Evolutionary conservation across 805 yeast genomes (phyloP), one percentile per base, ranked within the genome.

Genomic region (Millerago galiae): DNA sequence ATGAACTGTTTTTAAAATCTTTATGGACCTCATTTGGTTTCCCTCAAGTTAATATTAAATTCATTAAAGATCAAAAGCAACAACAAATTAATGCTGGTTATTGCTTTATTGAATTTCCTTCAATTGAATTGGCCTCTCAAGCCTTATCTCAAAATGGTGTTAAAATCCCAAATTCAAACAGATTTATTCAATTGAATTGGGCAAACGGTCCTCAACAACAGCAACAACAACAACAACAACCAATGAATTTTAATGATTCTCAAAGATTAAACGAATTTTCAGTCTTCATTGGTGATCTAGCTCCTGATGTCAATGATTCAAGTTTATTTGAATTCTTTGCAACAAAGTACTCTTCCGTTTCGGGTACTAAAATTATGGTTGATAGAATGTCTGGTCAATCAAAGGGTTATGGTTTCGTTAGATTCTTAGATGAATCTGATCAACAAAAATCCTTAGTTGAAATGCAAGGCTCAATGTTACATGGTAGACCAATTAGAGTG

Each of bases 391-490:
- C 95, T 1, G 81, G 82, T 26, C 71, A 71, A 38, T 76, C 91
- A 7, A 80, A 85, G 56, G 95, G 96, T 11, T 89, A 83, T 61
- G 97, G 96, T 2, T 90, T 90, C 66, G 86, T 88, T n/a, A 77
- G 86, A 47, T 88, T 89, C 58, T 55, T 70, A 29, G 72, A 72
- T 44, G 80, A 75, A 46, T 70, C 71, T 10, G 88, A 83, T 32
- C 88, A 83, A 61, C 81, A 79, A 51, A 72, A 79, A 40, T 88
- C 96, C 0, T 60, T 87, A 33, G 56, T 70, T 17, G 95, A 85
- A 56, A 85, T 88, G 95, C 90, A 84, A 62, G 95, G 95, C 4
- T 71, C 71, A 15, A 66, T 77, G 32, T 62, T 88, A 35, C 81
- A 83, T 42, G 83, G 84, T 14, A 70, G 90, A 50, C 83, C 95